A percentile compares a stretch with the other conserved stretches of the same genome.
Conservation (phyloP, 208 protist genomes). For the Acanthamoeba sp. region DNA sequence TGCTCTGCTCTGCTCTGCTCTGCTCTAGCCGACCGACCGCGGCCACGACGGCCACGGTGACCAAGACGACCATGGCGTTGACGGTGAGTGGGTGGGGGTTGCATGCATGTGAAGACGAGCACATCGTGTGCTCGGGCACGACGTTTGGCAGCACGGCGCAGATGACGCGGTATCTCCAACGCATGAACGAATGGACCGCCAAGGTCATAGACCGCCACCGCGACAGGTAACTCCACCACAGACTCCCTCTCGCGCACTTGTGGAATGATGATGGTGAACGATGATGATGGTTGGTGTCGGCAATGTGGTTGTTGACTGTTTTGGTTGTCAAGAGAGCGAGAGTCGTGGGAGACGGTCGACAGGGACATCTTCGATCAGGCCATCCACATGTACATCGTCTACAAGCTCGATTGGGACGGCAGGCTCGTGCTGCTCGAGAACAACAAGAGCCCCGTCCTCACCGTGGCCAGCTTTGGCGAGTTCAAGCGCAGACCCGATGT, state of each 20-base stretch:
- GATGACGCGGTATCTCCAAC: not conserved
- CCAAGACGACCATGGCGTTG: not conserved
- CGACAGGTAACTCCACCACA: not conserved
- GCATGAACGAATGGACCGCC: not conserved
- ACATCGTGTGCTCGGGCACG: constrained; percentile 6
- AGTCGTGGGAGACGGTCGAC: not conserved
- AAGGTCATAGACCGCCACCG: not conserved
- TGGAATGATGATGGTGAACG: too few species aligned
- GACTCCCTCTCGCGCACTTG: not conserved
- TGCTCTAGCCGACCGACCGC: too few species aligned
- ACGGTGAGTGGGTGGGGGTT: not conserved
- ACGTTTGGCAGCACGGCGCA: not conserved
- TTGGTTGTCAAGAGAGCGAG: not conserved
- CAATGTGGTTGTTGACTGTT: not conserved
- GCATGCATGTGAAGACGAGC: not conserved
- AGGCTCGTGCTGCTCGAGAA: not conserved
- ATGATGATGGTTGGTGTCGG: not conserved
- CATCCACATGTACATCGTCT: not conserved
- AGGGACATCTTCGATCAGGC: constrained; percentile 25
- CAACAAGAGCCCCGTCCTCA: not conserved
- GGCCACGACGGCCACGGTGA: not conserved
- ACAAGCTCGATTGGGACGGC: not conserved
- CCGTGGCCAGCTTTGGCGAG: not conserved
- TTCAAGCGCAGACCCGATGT: not conserved
- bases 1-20: too few species aligned